Evolutionary conservation across 2,329 filamentous ascomycete species (phyloP).

Genomic region (Colletotrichum sp.): DNA sequence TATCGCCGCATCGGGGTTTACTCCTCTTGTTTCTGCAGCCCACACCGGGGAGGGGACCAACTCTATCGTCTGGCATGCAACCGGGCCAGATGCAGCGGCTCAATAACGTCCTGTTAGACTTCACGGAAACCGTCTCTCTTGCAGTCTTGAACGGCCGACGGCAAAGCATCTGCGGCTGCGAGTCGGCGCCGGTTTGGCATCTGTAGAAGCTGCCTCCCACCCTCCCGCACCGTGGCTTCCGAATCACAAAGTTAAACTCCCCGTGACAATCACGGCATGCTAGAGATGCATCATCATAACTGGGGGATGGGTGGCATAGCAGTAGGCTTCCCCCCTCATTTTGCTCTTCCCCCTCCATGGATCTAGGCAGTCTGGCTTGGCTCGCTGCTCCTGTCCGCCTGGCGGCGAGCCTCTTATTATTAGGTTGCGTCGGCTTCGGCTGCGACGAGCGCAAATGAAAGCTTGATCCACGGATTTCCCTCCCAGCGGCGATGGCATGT

Average conservation of each 20-base stretch:
- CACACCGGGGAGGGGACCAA: neutral
- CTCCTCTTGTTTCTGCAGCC: neutral
- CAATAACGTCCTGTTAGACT: neutral
- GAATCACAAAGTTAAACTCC: neutral
- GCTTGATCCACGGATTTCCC: neutral
- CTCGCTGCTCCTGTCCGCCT: neutral
- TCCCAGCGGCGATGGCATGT: neutral
- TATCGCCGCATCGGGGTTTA: neutral
- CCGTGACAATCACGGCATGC: neutral
- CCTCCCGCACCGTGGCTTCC: neutral
- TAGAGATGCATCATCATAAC: neutral
- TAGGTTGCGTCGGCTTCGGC: neutral
- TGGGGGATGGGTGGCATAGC: neutral
- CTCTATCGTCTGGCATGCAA: neutral
- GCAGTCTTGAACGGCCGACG: neutral
- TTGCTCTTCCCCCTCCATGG: neutral
- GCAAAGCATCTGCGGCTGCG: neutral
- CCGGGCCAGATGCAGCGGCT: neutral
- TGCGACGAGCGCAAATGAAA: neutral
- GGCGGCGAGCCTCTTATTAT: neutral
- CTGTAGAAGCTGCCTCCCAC: neutral
- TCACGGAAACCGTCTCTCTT: neutral
- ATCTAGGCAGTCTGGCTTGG: neutral
- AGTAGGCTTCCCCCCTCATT: neutral
- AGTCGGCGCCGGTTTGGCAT: neutral